These are phyloP conservation scores for Botrytis aclada DNA, from an alignment of 2,329 filamentous ascomycete genomes.

Conservation along the genomic window DNA sequence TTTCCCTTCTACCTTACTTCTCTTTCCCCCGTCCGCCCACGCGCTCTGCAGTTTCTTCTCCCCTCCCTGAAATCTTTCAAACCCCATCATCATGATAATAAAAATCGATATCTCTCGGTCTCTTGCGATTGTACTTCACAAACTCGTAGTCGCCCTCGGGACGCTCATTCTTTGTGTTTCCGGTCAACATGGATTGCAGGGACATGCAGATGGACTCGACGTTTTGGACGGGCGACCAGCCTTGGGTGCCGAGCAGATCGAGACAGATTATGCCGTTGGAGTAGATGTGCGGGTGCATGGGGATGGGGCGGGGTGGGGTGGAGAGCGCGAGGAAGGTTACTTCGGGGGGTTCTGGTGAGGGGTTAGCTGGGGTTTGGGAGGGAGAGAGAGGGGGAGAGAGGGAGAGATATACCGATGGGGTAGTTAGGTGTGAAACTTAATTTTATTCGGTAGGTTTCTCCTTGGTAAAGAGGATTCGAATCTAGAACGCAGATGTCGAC, in stretches of 20 bases:
- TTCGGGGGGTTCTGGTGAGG: constrained; percentile 76
- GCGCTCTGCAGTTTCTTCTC: not conserved
- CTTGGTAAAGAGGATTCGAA: constrained; percentile 80
- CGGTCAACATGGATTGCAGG: constrained; percentile 96
- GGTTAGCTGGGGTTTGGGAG: constrained; percentile 59
- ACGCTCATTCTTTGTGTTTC: constrained; percentile 86
- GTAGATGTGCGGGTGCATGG: constrained; percentile 97
- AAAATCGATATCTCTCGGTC: constrained; percentile 88
- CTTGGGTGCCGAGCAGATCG: constrained; percentile 80
- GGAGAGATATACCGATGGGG: constrained; percentile 71
- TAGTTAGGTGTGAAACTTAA: constrained; percentile 83
- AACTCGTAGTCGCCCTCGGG: constrained; percentile 90
- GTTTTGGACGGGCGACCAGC: constrained; percentile 96
- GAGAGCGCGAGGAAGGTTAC: constrained; percentile 69
- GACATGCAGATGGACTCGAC: constrained; percentile 97
- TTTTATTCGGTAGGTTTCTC: constrained; percentile 77
- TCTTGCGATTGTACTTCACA: constrained; percentile 71
- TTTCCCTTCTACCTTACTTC: not conserved
- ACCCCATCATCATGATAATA: constrained; percentile 89
- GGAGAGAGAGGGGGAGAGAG: constrained; percentile 60
- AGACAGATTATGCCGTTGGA: constrained; percentile 91
- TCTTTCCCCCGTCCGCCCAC: not conserved
- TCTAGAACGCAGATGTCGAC: constrained; percentile 92
- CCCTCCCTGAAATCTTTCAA: not conserved
- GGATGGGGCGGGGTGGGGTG: constrained; percentile 55